A percentile compares a stretch with the other conserved stretches of the same genome.
These are phyloP conservation scores for Leptodermis oblonga DNA, from an alignment of 257 asterid genomes.

Conservation along the genomic window DNA sequence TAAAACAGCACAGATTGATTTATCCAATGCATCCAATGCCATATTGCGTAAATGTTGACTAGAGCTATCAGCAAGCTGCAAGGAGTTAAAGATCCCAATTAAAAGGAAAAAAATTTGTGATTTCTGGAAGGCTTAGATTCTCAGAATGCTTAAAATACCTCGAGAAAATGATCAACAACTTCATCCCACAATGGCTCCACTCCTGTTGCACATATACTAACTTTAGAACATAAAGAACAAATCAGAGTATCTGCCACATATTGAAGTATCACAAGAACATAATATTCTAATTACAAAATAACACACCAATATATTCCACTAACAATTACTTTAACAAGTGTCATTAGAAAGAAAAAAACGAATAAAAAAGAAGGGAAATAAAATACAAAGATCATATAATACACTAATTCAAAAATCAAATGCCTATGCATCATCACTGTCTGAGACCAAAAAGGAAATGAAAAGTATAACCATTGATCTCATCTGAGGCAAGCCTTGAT, in stretches of 20 bases:
- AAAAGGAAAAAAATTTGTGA: not conserved
- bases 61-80: conserved; percentile 89
- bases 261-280: not conserved
- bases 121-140: not conserved
- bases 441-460: not conserved
- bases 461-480: not conserved
- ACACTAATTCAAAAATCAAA: not conserved
- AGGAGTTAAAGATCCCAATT: conserved; percentile 24
- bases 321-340: not conserved
- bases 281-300: not conserved
- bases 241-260: not conserved
- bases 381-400: not conserved
- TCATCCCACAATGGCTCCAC: conserved; percentile 94
- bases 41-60: conserved; percentile 59
- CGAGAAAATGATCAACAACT: conserved; percentile 76
- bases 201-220: conserved; percentile 47
- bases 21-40: conserved; percentile 92
- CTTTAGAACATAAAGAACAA: not conserved
- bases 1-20: conserved; percentile 87
- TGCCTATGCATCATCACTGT: not conserved
- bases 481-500: not conserved
- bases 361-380: not conserved
- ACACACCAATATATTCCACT: not conserved
- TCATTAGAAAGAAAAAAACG: too few relatives aligned
- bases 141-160: conserved; percentile 43